Percentiles rank a stretch among this genome's conserved stretches.
Evolutionary conservation across 2,329 filamentous ascomycete species (phyloP).

Genomic region (Verticillium tricorpus): DNA sequence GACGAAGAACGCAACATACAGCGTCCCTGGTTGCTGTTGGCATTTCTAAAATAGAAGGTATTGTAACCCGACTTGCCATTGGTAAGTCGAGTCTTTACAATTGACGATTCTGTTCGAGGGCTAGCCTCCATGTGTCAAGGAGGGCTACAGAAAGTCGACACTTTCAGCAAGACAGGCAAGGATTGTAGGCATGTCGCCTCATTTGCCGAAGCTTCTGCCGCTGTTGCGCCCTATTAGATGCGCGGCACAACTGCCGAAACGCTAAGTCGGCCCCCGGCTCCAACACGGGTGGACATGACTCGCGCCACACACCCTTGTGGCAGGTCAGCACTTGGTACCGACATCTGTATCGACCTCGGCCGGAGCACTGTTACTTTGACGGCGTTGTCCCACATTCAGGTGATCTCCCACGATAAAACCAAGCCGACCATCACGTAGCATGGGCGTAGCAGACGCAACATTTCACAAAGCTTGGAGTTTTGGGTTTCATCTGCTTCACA

Average conservation of each 20-base stretch:
- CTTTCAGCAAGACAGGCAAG: too few species aligned
- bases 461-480: too few species aligned
- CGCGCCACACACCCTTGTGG: background rate
- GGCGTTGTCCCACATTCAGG: too few species aligned
- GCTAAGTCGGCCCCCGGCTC: background rate
- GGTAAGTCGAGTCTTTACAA: background rate
- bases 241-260: background rate
- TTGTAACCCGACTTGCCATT: background rate
- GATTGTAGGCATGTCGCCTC: too few species aligned
- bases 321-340: background rate
- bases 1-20: slow-evolving; percentile 10
- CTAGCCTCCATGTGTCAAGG: too few species aligned
- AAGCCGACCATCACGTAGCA: too few species aligned
- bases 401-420: too few species aligned
- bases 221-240: background rate
- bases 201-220: background rate
- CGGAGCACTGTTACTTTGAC: too few species aligned
- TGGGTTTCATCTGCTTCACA: too few species aligned
- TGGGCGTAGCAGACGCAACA: too few species aligned
- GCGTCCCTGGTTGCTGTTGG: slow-evolving; percentile 4
- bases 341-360: too few species aligned
- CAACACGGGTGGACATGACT: background rate
- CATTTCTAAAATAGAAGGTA: slow-evolving; percentile 11
- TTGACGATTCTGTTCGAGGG: background rate
- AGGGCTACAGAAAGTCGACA: too few species aligned